Evolutionary conservation across 345 rosid genomes (phyloP).

Genomic region (Turritis glabra): DNA sequence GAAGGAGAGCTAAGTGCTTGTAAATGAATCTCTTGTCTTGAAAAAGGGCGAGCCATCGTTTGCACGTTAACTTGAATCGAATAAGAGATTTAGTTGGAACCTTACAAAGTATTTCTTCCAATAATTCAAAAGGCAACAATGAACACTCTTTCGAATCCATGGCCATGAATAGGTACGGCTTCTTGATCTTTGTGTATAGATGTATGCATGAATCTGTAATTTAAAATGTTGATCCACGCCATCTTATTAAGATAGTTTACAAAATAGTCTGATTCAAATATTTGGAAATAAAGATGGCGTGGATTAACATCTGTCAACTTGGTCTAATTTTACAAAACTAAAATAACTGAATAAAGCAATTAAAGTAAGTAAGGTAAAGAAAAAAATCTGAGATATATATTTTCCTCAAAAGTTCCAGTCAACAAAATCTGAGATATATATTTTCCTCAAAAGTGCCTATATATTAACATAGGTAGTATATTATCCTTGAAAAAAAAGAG

Average conservation of each 20-base stretch:
- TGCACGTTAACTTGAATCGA: constrained; percentile 29
- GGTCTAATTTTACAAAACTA: neutral
- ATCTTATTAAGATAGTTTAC: neutral
- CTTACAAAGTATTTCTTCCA: constrained; percentile 21
- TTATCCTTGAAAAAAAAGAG: neutral
- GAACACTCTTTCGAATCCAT: constrained; percentile 23
- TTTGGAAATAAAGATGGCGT: constrained; percentile 2
- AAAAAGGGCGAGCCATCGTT: constrained; percentile 17
- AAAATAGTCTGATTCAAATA: neutral
- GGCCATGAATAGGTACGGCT: neutral
- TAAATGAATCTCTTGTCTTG: constrained; percentile 18
- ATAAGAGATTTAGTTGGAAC: constrained; percentile 27
- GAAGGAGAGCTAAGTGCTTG: constrained; percentile 22
- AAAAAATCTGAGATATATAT: neutral
- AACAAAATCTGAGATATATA: neutral
- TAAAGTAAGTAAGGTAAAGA: neutral
- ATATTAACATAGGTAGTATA: no score
- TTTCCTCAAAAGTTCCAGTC: neutral
- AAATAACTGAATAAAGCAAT: neutral
- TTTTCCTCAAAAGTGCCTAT: constrained; percentile 2
- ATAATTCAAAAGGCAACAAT: constrained; percentile 14
- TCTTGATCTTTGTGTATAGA: neutral
- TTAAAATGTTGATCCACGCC: neutral
- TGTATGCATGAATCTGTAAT: neutral
- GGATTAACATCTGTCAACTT: neutral